Percentiles rank a stretch among this genome's conserved stretches.
phyloP scores from a whole-genome alignment of 208 protist species.

The Leishmania guyanensis region DNA sequence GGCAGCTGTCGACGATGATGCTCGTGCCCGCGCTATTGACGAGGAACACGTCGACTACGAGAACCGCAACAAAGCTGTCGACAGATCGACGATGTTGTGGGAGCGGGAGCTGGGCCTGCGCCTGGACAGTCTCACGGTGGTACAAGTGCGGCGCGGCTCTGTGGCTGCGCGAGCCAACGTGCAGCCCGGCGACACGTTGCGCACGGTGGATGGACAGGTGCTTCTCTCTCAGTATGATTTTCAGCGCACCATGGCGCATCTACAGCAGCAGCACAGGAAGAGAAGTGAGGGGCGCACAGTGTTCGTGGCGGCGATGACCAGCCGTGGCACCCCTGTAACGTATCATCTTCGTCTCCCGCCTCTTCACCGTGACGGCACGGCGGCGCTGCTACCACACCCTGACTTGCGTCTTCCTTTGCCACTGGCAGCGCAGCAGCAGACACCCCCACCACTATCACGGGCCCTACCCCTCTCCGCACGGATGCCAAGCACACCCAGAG shows the following conservation, averaged over 20 bases:
- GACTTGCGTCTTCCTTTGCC: not conserved
- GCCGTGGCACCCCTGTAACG: conserved; percentile 19
- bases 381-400: not conserved
- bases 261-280: conserved; percentile 5
- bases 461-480: not conserved
- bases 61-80: not conserved
- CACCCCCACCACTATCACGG: not conserved
- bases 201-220: conserved; percentile 25
- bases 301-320: conserved; percentile 24
- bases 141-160: conserved; percentile 7
- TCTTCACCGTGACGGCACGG: not conserved
- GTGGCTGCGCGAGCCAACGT: conserved; percentile 32
- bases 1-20: not conserved
- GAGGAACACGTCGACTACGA: not conserved
- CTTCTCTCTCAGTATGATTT: conserved; percentile 21
- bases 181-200: conserved; percentile 34
- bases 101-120: conserved; percentile 27
- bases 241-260: conserved; percentile 2
- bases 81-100: not conserved
- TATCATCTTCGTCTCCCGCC: conserved; percentile 29
- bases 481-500: not conserved
- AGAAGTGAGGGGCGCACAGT: conserved; percentile 3
- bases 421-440: not conserved
- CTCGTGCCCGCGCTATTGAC: not conserved
- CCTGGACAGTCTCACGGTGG: conserved; percentile 17